Base-by-base conservation (phyloP, 208 protist species). In the Sergeia podlipaevii region DNA sequence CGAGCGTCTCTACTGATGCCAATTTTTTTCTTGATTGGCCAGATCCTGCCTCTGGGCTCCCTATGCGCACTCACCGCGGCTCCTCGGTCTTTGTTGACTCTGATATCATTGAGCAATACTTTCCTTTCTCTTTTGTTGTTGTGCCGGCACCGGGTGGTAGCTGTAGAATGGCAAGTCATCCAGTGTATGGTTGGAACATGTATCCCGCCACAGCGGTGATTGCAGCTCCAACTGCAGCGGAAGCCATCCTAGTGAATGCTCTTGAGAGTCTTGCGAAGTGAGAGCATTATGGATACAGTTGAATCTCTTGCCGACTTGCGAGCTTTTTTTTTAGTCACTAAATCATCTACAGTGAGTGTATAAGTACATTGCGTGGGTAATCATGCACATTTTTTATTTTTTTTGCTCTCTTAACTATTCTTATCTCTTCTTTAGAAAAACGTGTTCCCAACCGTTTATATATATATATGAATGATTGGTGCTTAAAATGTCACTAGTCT, bases 131-230 rank as follows among this genome's bases (percentile, higher is more conserved):
- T 52, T 58, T 61, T 32, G 67, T 77, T 2, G 41, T 74, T 23
- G 67, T 83, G n/a, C 58, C 62, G 4, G 63, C 61, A 0, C 52
- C 55, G 4, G 71, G 71, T 20, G 76, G 76, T 13, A 66, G 67
- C 17, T 83, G 76, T 44, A 70, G 76, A 46, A 83, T 83, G 71
- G 50, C 79, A 15, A 37, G 72, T 49, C 76, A 83, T 41, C 71
- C 70, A 3, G 37, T 39, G 13, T 70, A 70, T 10, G 76, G 71
- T 13, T 55, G 78, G 36, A 68, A 70, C 43, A 49, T 79, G 32
- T 83, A 83, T 44, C 71, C 71, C 5, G 60, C 76, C 4, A 61
- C 60, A 0, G 67, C 58, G 13, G 49, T 83, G 4, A 4, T 83
- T 0, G 65, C 39, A 0, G 21, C 72, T 17, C 70, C 67, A 10